Evolutionary conservation across 768 basidiomycete genomes (phyloP), one percentile per base, ranked within the genome.

Genomic region (Albatrellus ellisii): DNA sequence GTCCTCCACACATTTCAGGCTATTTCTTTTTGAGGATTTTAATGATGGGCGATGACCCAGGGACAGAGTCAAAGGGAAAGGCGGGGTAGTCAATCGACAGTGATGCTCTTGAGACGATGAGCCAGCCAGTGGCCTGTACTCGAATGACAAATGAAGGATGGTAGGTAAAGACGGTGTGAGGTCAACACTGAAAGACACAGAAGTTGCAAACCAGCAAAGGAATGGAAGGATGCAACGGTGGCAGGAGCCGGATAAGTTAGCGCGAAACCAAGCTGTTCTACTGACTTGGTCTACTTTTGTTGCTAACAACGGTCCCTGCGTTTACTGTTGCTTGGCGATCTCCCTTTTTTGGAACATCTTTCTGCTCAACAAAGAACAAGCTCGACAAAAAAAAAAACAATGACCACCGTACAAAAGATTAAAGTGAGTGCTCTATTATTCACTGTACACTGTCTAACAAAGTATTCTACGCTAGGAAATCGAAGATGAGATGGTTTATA

Each of bases 401-500:
- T 88, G 86, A 88, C 86, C 37, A 91, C 87, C 49, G 68, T 91
- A 48, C 87, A 90, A 62, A 90, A 89, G 63, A 87, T 90, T 48
- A 88, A 88, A 64, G 84, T 78, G 49, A 33, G 26, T 56, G 48
- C 28, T n/a, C 35, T 39, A 31, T 25, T 36, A 12, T 42, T 42
- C 46, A 32, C 26, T 50, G 55, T 59, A 39, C 49, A 41, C 38
- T 48, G 27, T 25, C 41, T 31, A 36, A 46, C 15, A 39, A 9
- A 14, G 42, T 50, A 42, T 46, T 22, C 44, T 43, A 29, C 39
- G 7, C 46, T n/a, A 88, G 83, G 88, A 89, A 77, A 75, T 92
- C 60, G 89, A 92, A 73, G 87, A 89, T 86, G 89, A 91, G 64
- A 91, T 91, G 91, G 87, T 84, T 57, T n/a, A n/a, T n/a, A n/a